A percentile compares a stretch with the other conserved stretches of the same genome.
These are phyloP conservation scores for Boletus insuetus DNA, from an alignment of 768 basidiomycete genomes.

Conservation along the genomic window DNA sequence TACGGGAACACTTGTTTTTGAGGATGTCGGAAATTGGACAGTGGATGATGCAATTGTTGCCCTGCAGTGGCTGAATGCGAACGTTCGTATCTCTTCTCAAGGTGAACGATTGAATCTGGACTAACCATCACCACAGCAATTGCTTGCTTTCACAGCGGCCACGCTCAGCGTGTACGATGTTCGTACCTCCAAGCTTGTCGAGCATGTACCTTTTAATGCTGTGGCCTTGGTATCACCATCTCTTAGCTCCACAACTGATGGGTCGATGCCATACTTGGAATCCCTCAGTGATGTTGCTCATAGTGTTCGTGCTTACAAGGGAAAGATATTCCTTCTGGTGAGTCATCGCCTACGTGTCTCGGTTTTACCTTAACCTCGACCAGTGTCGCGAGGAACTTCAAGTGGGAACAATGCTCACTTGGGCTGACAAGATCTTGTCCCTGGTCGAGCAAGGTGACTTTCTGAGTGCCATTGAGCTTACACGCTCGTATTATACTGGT, in stretches of 20 bases:
- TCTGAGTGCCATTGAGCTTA: slow-evolving; percentile 83
- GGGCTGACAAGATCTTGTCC: slow-evolving; percentile 89
- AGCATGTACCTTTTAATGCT: slow-evolving; percentile 57
- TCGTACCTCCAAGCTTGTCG: slow-evolving; percentile 53
- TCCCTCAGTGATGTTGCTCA: slow-evolving; percentile 56
- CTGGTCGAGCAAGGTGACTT: slow-evolving; percentile 87
- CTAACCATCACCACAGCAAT: slow-evolving; percentile 49
- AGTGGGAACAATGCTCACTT: slow-evolving; percentile 86
- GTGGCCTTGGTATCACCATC: slow-evolving; percentile 55
- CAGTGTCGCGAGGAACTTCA: slow-evolving; percentile 65
- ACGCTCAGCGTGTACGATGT: slow-evolving; percentile 72
- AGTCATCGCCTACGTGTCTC: slow-evolving; percentile 25
- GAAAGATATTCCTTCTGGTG: slow-evolving; percentile 88
- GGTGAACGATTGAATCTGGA: background rate
- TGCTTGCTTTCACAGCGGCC: slow-evolving; percentile 55
- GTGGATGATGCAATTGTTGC: slow-evolving; percentile 63
- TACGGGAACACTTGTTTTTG: slow-evolving; percentile 62
- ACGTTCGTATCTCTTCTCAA: slow-evolving; percentile 57
- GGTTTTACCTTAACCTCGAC: slow-evolving; percentile 5
- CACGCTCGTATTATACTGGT: slow-evolving; percentile 76
- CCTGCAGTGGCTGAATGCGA: slow-evolving; percentile 83
- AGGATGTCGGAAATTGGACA: slow-evolving; percentile 57
- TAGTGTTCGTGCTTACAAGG: slow-evolving; percentile 80
- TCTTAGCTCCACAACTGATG: slow-evolving; percentile 44
- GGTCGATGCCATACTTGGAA: slow-evolving; percentile 46